A percentile compares a stretch with the other conserved stretches of the same genome.
Conservation (phyloP, 1,139 yeast genomes). For the Yamadazyma diospyri region DNA sequence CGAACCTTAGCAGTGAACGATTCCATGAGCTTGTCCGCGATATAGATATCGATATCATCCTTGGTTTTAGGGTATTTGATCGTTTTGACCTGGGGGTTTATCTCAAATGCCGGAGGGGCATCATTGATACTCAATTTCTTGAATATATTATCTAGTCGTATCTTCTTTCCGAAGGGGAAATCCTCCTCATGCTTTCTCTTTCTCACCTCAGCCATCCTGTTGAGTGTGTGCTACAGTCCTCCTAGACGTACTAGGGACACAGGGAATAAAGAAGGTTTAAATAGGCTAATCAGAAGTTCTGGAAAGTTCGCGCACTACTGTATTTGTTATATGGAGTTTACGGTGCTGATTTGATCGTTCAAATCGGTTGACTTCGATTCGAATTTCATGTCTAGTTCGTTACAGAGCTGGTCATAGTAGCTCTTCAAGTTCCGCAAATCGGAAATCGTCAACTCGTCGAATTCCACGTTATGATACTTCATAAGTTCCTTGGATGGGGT, state of each 20-base stretch:
- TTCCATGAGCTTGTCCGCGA: slow-evolving; percentile 25
- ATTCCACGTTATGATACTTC: slow-evolving; percentile 30
- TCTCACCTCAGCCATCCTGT: slow-evolving; percentile 1
- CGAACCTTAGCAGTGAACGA: slow-evolving; percentile 20
- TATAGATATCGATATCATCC: slow-evolving; percentile 18
- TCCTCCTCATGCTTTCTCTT: slow-evolving; percentile 10
- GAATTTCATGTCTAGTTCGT: slow-evolving; percentile 16
- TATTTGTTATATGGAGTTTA: slow-evolving; percentile 11
- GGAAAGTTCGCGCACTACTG: slow-evolving; percentile 1
- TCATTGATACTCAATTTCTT: slow-evolving; percentile 17
- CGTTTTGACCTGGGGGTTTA: slow-evolving; percentile 18
- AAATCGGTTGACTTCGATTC: slow-evolving; percentile 15
- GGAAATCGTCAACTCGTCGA: slow-evolving; percentile 34
- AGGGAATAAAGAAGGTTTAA: too few relatives aligned
- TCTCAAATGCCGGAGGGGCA: slow-evolving; percentile 7
- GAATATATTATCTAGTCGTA: slow-evolving; percentile 23
- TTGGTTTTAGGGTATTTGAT: slow-evolving; percentile 1
- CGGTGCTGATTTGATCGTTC: slow-evolving; percentile 9
- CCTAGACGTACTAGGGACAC: too few relatives aligned
- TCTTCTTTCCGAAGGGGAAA: slow-evolving; percentile 17
- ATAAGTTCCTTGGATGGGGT: slow-evolving; percentile 27
- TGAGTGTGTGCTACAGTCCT: too few relatives aligned
- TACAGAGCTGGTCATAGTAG: slow-evolving; percentile 39
- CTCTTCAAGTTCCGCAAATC: slow-evolving; percentile 33
- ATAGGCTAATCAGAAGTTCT: slow-evolving; percentile 1